Conservation (phyloP, 768 basidiomycete genomes). For the Phlegmacium glaucopus region DNA sequence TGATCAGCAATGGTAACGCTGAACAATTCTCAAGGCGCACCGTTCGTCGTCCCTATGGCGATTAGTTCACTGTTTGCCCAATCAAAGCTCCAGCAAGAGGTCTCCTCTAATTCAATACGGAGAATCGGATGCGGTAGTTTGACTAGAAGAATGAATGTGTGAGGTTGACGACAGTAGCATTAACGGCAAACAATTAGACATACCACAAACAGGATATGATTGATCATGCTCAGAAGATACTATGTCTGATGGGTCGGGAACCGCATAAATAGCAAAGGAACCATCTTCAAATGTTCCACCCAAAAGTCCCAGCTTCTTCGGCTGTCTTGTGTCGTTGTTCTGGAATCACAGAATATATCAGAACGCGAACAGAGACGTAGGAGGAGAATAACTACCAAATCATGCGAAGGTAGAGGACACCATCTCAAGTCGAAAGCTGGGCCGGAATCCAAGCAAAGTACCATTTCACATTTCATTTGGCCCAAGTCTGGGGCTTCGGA, state of each 20-base stretch:
- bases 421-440: conserved; percentile 82
- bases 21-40: conserved; percentile 32
- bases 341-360: conserved; percentile 9
- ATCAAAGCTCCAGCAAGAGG: conserved; percentile 77
- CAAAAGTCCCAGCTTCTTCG: conserved; percentile 75
- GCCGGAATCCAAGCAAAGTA: conserved; percentile 77
- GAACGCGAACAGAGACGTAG: neutral
- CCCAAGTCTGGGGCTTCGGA: conserved; percentile 30
- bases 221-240: conserved; percentile 22
- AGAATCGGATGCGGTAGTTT: conserved; percentile 60
- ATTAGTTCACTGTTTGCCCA: conserved; percentile 87
- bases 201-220: conserved; percentile 47
- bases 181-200: conserved; percentile 14
- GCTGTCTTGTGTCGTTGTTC: conserved; percentile 17
- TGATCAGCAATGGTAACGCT: too few relatives aligned
- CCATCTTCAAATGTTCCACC: conserved; percentile 89
- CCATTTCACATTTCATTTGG: conserved; percentile 74
- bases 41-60: conserved; percentile 82
- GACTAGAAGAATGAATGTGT: conserved; percentile 35
- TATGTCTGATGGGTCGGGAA: conserved; percentile 74
- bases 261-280: conserved; percentile 68
- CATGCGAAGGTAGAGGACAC: conserved; percentile 89
- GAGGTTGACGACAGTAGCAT: neutral
- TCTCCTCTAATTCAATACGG: conserved; percentile 71
- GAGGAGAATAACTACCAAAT: conserved; percentile 29